These are phyloP conservation scores for Annulohypoxylon nitens DNA, from an alignment of 495 filamentous ascomycete species.

Conservation along the genomic window DNA sequence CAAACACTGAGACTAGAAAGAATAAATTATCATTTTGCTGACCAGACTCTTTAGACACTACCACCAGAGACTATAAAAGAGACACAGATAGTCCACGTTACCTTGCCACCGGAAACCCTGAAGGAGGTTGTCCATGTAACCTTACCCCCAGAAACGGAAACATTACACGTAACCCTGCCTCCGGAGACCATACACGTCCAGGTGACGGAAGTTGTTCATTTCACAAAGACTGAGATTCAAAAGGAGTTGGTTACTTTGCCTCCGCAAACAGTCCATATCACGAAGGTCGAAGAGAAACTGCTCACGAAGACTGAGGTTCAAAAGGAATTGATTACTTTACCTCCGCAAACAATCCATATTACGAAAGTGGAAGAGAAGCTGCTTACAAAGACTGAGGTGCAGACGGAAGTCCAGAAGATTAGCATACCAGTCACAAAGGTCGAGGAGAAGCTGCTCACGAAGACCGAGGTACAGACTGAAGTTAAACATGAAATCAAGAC, in stretches of 20 bases:
- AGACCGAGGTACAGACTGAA: too few species aligned
- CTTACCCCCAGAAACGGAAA: constrained; percentile 28
- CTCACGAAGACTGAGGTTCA: constrained; percentile 37
- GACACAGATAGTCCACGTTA: constrained; percentile 27
- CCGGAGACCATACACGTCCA: neutral
- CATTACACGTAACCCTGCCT: constrained; percentile 23
- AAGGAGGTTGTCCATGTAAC: constrained; percentile 26
- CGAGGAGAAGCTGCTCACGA: too few species aligned
- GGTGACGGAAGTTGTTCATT: too few species aligned
- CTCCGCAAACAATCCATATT: too few species aligned
- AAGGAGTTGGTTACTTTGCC: constrained; percentile 9
- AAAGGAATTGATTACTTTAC: constrained; percentile 2
- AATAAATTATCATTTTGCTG: neutral
- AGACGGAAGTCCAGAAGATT: too few species aligned
- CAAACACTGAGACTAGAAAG: constrained; percentile 31
- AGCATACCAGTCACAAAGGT: too few species aligned
- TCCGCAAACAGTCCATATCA: constrained; percentile 25
- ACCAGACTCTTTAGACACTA: neutral
- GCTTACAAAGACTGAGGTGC: too few species aligned
- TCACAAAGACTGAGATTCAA: too few species aligned
- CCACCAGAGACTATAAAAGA: constrained; percentile 33
- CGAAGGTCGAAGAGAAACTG: constrained; percentile 44
- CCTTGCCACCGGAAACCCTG: constrained; percentile 28
- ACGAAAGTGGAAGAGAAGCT: too few species aligned
- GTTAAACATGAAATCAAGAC: too few species aligned